A percentile compares a stretch with the other conserved stretches of the same genome.
These are phyloP conservation scores for Pleurotus eryngii DNA, from an alignment of 768 basidiomycete species.

Conservation along the genomic window DNA sequence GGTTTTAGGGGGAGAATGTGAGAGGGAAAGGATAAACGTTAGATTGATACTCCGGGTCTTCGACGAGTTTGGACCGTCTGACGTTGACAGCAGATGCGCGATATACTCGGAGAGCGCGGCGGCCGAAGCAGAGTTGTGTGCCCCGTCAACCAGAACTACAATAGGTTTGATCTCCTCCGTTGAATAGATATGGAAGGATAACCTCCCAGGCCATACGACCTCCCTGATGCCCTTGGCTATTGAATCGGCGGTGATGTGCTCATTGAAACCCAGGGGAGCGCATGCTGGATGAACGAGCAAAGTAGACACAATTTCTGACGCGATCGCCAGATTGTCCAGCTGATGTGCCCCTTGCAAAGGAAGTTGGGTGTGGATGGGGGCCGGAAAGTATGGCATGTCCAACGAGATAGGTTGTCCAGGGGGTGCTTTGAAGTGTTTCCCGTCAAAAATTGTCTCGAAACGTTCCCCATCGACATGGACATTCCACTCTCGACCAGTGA, in stretches of 20 bases:
- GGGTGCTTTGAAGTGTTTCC: conserved; percentile 30
- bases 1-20: conserved; percentile 84
- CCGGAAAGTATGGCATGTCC: conserved; percentile 38
- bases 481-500: conserved; percentile 32
- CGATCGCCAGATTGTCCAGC: conserved; percentile 75
- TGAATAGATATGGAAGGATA: conserved; percentile 55
- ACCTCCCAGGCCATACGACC: conserved; percentile 78
- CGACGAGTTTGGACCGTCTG: background rate
- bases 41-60: conserved; percentile 29
- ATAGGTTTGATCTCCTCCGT: conserved; percentile 13
- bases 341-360: conserved; percentile 83
- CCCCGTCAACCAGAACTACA: conserved; percentile 82
- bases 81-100: conserved; percentile 26
- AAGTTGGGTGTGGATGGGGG: conserved; percentile 46
- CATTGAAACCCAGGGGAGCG: conserved; percentile 17
- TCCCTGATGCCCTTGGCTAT: conserved; percentile 56
- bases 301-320: conserved; percentile 57
- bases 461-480: conserved; percentile 29
- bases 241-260: conserved; percentile 43
- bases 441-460: conserved; percentile 25
- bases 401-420: conserved; percentile 40
- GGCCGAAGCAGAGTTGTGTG: conserved; percentile 86
- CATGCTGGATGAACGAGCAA: conserved; percentile 42
- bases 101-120: conserved; percentile 66
- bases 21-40: conserved; percentile 79